A percentile compares a stretch with the other conserved stretches of the same genome.
These are phyloP conservation scores for Boeremia lycopersici DNA, from an alignment of 2,329 filamentous ascomycete genomes.

Conservation along the genomic window DNA sequence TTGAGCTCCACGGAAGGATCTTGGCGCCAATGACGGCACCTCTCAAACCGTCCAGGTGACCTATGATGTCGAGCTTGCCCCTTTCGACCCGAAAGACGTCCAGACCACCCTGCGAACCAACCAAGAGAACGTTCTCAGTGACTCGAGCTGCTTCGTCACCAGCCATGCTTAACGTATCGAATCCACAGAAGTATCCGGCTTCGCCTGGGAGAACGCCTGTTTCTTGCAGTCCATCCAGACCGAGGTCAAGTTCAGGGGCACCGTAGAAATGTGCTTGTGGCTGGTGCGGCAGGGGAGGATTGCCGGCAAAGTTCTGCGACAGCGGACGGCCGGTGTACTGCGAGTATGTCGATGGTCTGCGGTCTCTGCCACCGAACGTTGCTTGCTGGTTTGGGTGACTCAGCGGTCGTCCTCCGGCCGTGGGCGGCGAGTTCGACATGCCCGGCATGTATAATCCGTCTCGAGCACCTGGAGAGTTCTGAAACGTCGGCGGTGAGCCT, in stretches of 20 bases:
- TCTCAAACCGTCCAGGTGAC: slow-evolving; percentile 74
- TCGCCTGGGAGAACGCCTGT: slow-evolving; percentile 66
- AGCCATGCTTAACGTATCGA: slow-evolving; percentile 68
- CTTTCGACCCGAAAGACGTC: slow-evolving; percentile 77
- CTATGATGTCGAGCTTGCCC: slow-evolving; percentile 71
- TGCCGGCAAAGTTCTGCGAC: slow-evolving; percentile 53
- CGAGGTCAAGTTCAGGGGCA: slow-evolving; percentile 72
- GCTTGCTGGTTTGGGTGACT: slow-evolving; percentile 55
- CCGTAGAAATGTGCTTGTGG: slow-evolving; percentile 79
- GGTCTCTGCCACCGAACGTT: slow-evolving; percentile 51
- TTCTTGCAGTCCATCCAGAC: slow-evolving; percentile 54
- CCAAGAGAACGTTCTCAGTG: slow-evolving; percentile 70
- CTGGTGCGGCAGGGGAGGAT: slow-evolving; percentile 75
- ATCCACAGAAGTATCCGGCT: slow-evolving; percentile 78
- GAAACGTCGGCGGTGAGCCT: slow-evolving; percentile 51
- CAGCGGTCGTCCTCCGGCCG: slow-evolving; percentile 44
- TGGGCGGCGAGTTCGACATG: slow-evolving; percentile 48
- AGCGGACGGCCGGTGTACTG: slow-evolving; percentile 51
- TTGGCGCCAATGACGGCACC: slow-evolving; percentile 84
- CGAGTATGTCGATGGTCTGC: slow-evolving; percentile 61
- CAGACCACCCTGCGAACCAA: slow-evolving; percentile 80
- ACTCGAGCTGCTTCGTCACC: slow-evolving; percentile 52
- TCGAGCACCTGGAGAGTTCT: slow-evolving; percentile 41
- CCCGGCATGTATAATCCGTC: slow-evolving; percentile 41
- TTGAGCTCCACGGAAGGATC: slow-evolving; percentile 72